Base-by-base conservation (phyloP, 1,284 basidiomycete genomes). In the Pulveroboletus sp. region DNA sequence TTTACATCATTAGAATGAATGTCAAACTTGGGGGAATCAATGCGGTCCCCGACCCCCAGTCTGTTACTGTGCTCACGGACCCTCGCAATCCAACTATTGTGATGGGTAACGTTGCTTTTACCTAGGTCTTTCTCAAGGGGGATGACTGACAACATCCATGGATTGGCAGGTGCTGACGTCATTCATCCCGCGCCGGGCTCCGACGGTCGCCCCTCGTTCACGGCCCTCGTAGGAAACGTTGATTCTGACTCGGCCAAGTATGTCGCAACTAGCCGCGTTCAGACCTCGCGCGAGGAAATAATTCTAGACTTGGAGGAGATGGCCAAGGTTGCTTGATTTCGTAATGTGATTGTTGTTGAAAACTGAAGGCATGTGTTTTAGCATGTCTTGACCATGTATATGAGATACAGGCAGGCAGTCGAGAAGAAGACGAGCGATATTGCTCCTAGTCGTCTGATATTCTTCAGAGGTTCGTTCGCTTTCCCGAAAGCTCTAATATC, bases 21-120 rank as follows among this genome's bases (percentile, higher is more conserved):
- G 88, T 88, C 24, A 91, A 92, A 68, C 75, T 91, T 0, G 89
- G 89, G 19, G 89, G 89, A 1, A 86, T 90, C 65, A 92, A 91
- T 65, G 81, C 80, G 4, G 77, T 91, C 45, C 87, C 87, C 0
- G 84, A 86, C 50, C 77, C 84, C 1, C 74, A 77, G 17, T 84
- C 83, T 0, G 81, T 86, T 6, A 75, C 78, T 0, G 76, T 81
- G 11, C 74, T 89, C n/a, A 81, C 81, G 0, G 88, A 91, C 62
- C 80, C 82, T 2, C 74, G 79, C 33, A 81, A 83, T 61, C 89
- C 87, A 2, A 88, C 88, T 1, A 80, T 91, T n/a, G 82, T 91
- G 52, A 86, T 91, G 80, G 88, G 87, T 82, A 71, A 62, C 53
- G 60, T 52, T 26, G 0, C 32, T 48, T 33, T 36, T 36, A 8